Base-by-base conservation (phyloP, 1,284 basidiomycete genomes). In the Pseudozyma thailandica region DNA sequence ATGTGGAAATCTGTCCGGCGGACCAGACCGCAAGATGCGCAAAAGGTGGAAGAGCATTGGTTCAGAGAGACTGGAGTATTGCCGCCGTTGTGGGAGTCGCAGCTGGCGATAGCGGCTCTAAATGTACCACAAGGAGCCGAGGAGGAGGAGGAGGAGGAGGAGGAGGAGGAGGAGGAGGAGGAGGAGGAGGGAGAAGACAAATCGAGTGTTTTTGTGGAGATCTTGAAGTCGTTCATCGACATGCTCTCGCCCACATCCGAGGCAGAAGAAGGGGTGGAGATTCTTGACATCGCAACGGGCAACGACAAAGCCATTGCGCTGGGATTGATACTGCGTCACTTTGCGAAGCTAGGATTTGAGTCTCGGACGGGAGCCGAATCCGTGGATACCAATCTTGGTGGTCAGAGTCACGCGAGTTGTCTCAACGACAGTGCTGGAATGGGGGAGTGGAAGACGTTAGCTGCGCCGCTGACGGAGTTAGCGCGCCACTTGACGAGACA, bases 31-130 rank as follows among this genome's bases (percentile, higher is more conserved):
- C 41, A 31, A 21, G 45, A 72, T 16, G 70, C 70, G 35, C 55
- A 55, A 28, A 72, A 68, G 27, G 64, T 68, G 7, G 70, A 72
- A 46, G 63, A 72, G 26, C 70, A 66, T 26, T 66, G 70, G 59
- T 66, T 68, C 26, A 33, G 56, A 13, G 70, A 63, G 42, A 59
- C 51, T 0, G 70, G 70, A 4, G 43, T 60, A 9, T 20, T 62
- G 44, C 63, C 63, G 13, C 70, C 70, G 5, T 16, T 62, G 26
- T 72, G 63, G 70, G 44, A 39, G 15, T 49, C 47, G 9, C 46
- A 47, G 23, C 38, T n/a, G n/a, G n/a, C n/a, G n/a, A n/a, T n/a
- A n/a, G n/a, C 30, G 42, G 18, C 8, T 13, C 26, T 30, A 28
- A n/a, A 31, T 13, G 44, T 3, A 9, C 10, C 16, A 18, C 15